Conservation (phyloP, 2,329 filamentous ascomycete genomes). For the Chrysosporium keratinophilum region DNA sequence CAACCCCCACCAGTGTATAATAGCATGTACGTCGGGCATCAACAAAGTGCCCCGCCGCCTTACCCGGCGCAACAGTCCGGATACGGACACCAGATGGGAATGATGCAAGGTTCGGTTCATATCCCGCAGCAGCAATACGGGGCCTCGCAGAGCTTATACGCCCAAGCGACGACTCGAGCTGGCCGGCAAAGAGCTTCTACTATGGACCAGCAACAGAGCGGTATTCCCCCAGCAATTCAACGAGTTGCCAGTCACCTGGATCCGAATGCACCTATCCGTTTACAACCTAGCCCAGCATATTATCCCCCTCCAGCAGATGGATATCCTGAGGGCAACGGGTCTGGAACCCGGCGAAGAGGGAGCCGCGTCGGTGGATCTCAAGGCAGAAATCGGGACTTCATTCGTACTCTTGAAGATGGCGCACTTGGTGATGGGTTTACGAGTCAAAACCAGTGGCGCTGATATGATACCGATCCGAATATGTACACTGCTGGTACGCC, state of each 20-base stretch:
- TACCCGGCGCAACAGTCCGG: slow-evolving; percentile 63
- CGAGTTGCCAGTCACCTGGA: slow-evolving; percentile 92
- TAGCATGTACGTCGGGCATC: slow-evolving; percentile 60
- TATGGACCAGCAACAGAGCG: slow-evolving; percentile 88
- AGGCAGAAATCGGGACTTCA: slow-evolving; percentile 65
- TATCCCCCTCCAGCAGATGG: slow-evolving; percentile 88
- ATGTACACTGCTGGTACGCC: background rate
- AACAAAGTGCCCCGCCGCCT: slow-evolving; percentile 63
- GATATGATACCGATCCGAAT: slow-evolving; percentile 14
- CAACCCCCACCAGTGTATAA: slow-evolving; percentile 52
- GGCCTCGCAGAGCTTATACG: slow-evolving; percentile 62
- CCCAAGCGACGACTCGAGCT: slow-evolving; percentile 64
- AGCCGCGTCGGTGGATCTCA: slow-evolving; percentile 49
- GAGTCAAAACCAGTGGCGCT: slow-evolving; percentile 60
- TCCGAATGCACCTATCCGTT: slow-evolving; percentile 80
- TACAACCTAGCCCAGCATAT: slow-evolving; percentile 93
- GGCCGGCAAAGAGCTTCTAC: slow-evolving; percentile 85
- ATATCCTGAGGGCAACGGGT: slow-evolving; percentile 52
- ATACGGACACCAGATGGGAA: slow-evolving; percentile 63
- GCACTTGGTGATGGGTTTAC: slow-evolving; percentile 89
- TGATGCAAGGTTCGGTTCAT: slow-evolving; percentile 53
- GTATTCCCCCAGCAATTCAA: slow-evolving; percentile 86
- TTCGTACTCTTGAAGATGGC: slow-evolving; percentile 85
- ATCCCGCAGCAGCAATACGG: slow-evolving; percentile 59
- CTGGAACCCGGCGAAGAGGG: slow-evolving; percentile 60